Evolutionary conservation across 2,329 filamentous ascomycete species (phyloP).

Genomic region (Aschersonia sp.): DNA sequence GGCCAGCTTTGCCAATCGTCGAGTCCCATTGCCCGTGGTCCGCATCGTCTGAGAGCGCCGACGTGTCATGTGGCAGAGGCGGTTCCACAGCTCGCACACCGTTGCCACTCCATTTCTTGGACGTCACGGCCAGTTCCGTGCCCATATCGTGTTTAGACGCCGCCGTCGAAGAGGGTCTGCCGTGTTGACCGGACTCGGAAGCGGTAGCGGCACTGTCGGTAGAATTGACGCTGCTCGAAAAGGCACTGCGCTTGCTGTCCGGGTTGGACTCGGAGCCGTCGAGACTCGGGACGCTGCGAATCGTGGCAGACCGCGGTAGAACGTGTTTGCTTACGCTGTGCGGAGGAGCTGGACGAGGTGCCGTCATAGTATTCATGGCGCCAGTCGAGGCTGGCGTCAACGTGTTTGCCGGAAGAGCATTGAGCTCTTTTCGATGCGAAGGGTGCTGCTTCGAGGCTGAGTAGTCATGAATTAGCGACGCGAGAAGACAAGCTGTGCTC

Average conservation of each 20-base stretch:
- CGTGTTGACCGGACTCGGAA: constrained; percentile 19
- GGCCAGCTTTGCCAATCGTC: constrained; percentile 52
- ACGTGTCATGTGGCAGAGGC: constrained; percentile 11
- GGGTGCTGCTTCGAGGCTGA: constrained; percentile 1
- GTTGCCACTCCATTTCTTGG: constrained; percentile 17
- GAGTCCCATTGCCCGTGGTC: constrained; percentile 41
- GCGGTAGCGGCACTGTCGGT: constrained; percentile 32
- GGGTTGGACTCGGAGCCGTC: constrained; percentile 33
- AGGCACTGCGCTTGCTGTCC: constrained; percentile 32
- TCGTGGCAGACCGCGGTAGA: constrained; percentile 26
- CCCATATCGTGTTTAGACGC: constrained; percentile 19
- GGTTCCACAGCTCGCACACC: constrained; percentile 17
- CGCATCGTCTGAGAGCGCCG: constrained; percentile 18
- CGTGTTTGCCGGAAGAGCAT: constrained; percentile 17
- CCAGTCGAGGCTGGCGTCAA: constrained; percentile 23
- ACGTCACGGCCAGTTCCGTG: constrained; percentile 8
- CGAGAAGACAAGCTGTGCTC: background rate
- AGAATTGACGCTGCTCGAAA: constrained; percentile 43
- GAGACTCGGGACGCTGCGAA: constrained; percentile 42
- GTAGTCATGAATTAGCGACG: constrained; percentile 1
- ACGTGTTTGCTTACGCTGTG: constrained; percentile 17
- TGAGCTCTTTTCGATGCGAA: constrained; percentile 10
- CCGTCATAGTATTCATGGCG: constrained; percentile 25
- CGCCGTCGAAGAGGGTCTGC: constrained; percentile 17
- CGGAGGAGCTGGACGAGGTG: constrained; percentile 3